Base-by-base conservation (phyloP, 2,329 filamentous ascomycete genomes). In the Penicillium sp. region DNA sequence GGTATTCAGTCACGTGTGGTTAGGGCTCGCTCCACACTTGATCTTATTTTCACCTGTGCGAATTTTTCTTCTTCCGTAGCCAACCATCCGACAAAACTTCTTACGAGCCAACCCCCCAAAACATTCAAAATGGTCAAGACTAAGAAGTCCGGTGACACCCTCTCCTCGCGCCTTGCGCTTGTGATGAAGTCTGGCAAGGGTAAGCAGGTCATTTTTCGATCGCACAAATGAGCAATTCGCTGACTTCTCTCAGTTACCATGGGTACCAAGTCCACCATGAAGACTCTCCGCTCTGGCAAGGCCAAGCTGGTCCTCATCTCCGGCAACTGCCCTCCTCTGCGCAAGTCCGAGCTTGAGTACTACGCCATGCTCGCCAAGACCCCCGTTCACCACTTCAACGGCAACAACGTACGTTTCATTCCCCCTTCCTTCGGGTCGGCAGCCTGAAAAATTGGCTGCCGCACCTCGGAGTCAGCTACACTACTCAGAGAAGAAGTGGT, bases 271-370 rank as follows among this genome's bases (percentile, higher is more conserved):
- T 89, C 86, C 62, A 93, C 84, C 74, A 84, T 94, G 75, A 96
- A 97, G 89, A 83, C 83, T 68, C 89, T 97, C 70, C 90, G 93
- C 73, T 89, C 88, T 70, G 93, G 94, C 80, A 97, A 97, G 88
- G 94, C 94, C 79, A 97, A 97, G 89, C 86, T 97, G 68, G 90
- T 97, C 79, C 91, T 96, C 81, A 95, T 96, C 65, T 83, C 88
- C 68, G 91, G 90, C 80, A 97, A 99, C 86, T 96, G 92, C 68
- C 92, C 93, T 75, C 94, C 94, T 79, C 90, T 99, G 72, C 88
- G 93, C 79, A 99, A 99, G 89, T 91, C 86, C 73, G 94, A 97
- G 86, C 87, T 97, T 63, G 93, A 97, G 83, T 97, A 84, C 81
- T 91, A 92, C 83, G 85, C 86, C 77, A 95, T 95, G 91, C 80